A percentile compares a stretch with the other conserved stretches of the same genome.
These are phyloP conservation scores for Neoboletus subvelutipes DNA, from an alignment of 768 basidiomycete species.

Conservation along the genomic window DNA sequence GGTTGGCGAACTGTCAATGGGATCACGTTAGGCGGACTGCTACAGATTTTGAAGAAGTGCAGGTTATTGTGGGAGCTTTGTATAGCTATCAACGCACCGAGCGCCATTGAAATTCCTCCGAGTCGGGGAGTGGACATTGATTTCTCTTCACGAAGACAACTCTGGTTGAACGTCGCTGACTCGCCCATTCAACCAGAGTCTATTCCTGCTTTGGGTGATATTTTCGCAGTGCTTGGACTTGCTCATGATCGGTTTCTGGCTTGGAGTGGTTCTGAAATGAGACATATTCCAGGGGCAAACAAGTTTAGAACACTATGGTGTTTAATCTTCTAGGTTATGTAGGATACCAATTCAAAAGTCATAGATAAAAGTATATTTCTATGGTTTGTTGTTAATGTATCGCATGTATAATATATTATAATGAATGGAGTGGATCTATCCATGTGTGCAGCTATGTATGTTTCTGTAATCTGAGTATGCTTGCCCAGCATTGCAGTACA, in stretches of 20 bases:
- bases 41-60: background rate
- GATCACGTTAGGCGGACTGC: constrained; percentile 7
- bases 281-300: background rate
- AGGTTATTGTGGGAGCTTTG: background rate
- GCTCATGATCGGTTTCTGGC: background rate
- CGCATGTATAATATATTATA: too few species aligned
- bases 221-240: background rate
- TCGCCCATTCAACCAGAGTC: background rate
- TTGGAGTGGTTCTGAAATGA: background rate
- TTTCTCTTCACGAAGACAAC: background rate
- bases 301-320: background rate
- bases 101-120: background rate
- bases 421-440: too few species aligned
- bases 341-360: too few species aligned
- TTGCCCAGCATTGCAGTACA: too few species aligned
- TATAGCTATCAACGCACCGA: constrained; percentile 3
- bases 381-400: too few species aligned
- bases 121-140: background rate
- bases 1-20: constrained; percentile 2
- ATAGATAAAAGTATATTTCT: too few species aligned
- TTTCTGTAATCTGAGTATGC: too few species aligned
- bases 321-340: background rate
- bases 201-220: background rate
- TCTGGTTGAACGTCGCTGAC: background rate
- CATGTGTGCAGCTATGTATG: too few species aligned